Percentiles rank a stretch among this genome's conserved stretches.
phyloP scores from a whole-genome alignment of 2,329 filamentous ascomycete species.

The Hymenoscyphus fructigenus region DNA sequence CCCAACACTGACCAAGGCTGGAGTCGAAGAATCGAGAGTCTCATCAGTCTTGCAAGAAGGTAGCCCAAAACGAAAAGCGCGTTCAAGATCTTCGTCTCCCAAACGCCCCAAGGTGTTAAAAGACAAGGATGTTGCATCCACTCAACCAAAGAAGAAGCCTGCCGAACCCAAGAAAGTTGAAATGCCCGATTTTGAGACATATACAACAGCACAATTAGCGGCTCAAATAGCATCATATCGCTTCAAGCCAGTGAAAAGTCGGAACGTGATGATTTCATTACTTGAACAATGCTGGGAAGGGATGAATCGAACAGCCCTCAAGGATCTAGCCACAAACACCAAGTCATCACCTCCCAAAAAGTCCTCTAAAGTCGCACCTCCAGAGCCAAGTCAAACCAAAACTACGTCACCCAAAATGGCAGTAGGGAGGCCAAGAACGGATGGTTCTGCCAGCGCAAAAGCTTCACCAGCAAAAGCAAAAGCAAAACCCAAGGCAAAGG shows the following conservation, averaged over 20 bases:
- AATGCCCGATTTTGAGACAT: constrained; percentile 58
- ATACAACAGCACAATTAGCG: constrained; percentile 61
- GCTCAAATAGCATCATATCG: constrained; percentile 63
- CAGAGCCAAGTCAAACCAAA: background rate
- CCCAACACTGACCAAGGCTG: background rate
- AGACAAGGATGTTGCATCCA: constrained; percentile 6
- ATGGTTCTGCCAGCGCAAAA: constrained; percentile 20
- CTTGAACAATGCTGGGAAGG: constrained; percentile 71
- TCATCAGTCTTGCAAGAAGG: constrained; percentile 10
- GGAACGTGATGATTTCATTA: constrained; percentile 67
- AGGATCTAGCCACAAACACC: constrained; percentile 29
- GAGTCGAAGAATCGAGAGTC: background rate
- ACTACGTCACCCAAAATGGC: constrained; percentile 38
- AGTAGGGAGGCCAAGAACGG: constrained; percentile 46
- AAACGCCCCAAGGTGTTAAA: constrained; percentile 7
- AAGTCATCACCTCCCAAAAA: constrained; percentile 11
- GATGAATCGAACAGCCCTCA: constrained; percentile 42
- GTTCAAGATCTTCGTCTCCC: background rate
- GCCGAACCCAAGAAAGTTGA: constrained; percentile 8
- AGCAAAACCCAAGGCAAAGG: constrained; percentile 19
- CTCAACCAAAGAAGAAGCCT: constrained; percentile 16
- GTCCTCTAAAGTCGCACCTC: constrained; percentile 5
- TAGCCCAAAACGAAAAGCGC: constrained; percentile 13
- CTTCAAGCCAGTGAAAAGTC: constrained; percentile 69
- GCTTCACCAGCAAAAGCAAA: constrained; percentile 16